Evolutionary conservation across 345 rosid genomes (phyloP).

Genomic region (Boechera retrofracta): DNA sequence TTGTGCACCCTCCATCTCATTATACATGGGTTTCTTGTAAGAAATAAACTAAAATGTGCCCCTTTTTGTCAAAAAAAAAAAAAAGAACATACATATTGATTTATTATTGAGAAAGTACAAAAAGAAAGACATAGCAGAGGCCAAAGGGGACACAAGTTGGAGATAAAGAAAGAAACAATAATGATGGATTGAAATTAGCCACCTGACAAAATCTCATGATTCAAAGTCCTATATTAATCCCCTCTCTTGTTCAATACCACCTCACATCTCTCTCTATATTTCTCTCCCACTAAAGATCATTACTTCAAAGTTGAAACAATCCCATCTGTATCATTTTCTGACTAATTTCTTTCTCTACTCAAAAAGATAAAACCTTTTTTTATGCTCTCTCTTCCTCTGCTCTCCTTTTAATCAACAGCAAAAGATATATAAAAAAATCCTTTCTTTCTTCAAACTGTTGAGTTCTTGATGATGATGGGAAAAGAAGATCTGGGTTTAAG

Average conservation of each 20-base stretch:
- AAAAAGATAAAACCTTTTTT: slow-evolving; percentile 22
- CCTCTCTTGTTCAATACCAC: slow-evolving; percentile 14
- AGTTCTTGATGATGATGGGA: slow-evolving; percentile 53
- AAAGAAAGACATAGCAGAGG: slow-evolving; percentile 38
- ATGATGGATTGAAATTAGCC: slow-evolving; percentile 38
- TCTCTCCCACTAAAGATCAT: slow-evolving; percentile 14
- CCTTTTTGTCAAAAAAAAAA: too few species aligned
- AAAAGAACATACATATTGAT: background rate
- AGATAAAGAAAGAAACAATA: slow-evolving; percentile 28
- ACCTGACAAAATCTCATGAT: slow-evolving; percentile 44
- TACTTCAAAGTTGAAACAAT: background rate
- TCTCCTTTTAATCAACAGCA: too few species aligned
- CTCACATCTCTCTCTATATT: slow-evolving; percentile 17
- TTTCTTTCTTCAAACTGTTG: background rate
- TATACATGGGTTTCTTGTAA: background rate
- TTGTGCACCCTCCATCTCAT: background rate
- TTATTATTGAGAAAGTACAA: slow-evolving; percentile 30
- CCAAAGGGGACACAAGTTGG: slow-evolving; percentile 35
- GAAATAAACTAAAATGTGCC: background rate
- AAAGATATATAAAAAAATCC: too few species aligned
- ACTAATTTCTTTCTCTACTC: background rate
- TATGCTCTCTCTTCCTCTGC: background rate
- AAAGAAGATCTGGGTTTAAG: slow-evolving; percentile 90
- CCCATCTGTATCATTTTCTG: slow-evolving; percentile 1
- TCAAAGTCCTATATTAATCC: slow-evolving; percentile 43